These are phyloP conservation scores for Penicillium manginii DNA, from an alignment of 495 filamentous ascomycete genomes.

Conservation along the genomic window DNA sequence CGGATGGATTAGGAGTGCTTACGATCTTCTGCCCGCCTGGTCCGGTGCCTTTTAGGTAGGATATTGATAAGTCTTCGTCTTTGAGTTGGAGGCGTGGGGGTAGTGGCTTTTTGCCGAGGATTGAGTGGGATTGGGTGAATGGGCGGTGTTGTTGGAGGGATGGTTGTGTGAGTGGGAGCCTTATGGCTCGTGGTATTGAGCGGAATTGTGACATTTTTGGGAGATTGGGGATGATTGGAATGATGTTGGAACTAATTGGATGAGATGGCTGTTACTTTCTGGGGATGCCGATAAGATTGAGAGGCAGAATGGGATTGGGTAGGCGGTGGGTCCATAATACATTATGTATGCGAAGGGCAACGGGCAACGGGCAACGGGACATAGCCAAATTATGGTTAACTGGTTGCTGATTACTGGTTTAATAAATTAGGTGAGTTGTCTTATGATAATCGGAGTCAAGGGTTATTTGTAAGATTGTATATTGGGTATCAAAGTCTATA, in stretches of 20 bases:
- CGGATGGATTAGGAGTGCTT: slow-evolving; percentile 5
- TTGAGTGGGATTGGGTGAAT: slow-evolving; percentile 32
- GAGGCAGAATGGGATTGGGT: not conserved
- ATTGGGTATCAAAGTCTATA: slow-evolving; percentile 21
- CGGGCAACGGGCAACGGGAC: not conserved
- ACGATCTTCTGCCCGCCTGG: slow-evolving; percentile 95
- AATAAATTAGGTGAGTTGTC: too few relatives aligned
- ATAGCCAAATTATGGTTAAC: too few relatives aligned
- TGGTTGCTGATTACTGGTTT: too few relatives aligned
- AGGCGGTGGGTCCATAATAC: too few relatives aligned
- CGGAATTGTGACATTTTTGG: not conserved
- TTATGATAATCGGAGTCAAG: too few relatives aligned
- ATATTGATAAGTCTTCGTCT: slow-evolving; percentile 78
- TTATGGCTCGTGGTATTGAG: not conserved
- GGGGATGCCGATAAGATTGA: not conserved
- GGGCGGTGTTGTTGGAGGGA: slow-evolving; percentile 3
- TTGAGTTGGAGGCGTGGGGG: slow-evolving; percentile 75
- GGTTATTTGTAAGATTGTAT: not conserved
- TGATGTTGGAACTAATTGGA: not conserved
- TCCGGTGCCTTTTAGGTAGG: slow-evolving; percentile 88
- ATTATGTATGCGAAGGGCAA: too few relatives aligned
- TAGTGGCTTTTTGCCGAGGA: slow-evolving; percentile 55
- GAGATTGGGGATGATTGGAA: not conserved
- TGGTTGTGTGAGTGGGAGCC: not conserved
- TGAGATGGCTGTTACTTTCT: not conserved